phyloP scores from a whole-genome alignment of 129 eudicot species.

The Ambrosia trifida region DNA sequence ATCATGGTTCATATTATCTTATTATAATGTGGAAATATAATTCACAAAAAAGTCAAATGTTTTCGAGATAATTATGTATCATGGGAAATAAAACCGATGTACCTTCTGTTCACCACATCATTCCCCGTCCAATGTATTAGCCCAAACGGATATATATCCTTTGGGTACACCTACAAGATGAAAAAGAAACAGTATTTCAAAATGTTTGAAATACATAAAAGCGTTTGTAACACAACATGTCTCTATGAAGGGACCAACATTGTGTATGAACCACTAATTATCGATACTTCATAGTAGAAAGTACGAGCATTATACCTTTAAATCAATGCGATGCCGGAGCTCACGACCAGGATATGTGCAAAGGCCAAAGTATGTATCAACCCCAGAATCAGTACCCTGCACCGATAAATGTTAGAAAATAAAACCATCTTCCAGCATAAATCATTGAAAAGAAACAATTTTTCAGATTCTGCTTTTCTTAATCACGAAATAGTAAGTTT shows the following conservation, averaged over 20 bases:
- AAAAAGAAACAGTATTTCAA: neutral
- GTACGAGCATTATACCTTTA: constrained; percentile 51
- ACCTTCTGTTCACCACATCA: constrained; percentile 94
- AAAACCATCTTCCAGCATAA: constrained; percentile 3
- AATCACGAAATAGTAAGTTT: neutral
- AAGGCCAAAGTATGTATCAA: constrained; percentile 96
- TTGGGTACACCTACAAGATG: constrained; percentile 76
- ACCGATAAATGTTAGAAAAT: constrained; percentile 9
- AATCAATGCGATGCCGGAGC: constrained; percentile 89
- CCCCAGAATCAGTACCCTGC: constrained; percentile 87
- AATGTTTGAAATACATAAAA: neutral
- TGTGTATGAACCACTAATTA: neutral
- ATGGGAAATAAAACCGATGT: neutral
- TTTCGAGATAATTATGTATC: neutral
- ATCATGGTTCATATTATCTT: neutral
- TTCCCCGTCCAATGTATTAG: constrained; percentile 94
- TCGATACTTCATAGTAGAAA: neutral
- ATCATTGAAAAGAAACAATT: constrained; percentile 1
- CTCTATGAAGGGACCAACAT: neutral
- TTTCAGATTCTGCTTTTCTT: neutral
- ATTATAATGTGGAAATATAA: neutral
- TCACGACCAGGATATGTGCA: constrained; percentile 98
- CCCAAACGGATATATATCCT: constrained; percentile 87
- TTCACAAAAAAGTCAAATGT: neutral
- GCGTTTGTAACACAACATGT: neutral